phyloP scores from a whole-genome alignment of 2,329 filamentous ascomycete genomes.

The Akanthomyces muscarius region DNA sequence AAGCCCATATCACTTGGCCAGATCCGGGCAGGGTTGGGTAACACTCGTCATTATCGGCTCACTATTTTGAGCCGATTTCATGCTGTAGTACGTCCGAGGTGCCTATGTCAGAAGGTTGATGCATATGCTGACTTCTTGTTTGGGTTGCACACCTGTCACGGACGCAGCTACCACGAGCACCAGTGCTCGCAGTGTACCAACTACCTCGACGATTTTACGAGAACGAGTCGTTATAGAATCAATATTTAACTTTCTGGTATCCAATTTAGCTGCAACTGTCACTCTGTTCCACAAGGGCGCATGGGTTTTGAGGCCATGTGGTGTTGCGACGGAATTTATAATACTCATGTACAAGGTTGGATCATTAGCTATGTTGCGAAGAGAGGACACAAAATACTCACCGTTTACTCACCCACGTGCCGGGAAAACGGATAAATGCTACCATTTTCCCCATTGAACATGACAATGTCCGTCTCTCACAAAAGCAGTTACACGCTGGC shows the following conservation, averaged over 20 bases:
- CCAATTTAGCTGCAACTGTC: neutral
- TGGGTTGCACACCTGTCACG: neutral
- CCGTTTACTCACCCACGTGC: no score
- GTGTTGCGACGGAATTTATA: no score
- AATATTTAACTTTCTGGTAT: neutral
- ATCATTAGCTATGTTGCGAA: neutral
- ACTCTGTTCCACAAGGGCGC: neutral
- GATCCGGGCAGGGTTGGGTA: neutral
- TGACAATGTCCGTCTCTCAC: no score
- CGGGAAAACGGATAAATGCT: no score
- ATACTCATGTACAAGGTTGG: neutral
- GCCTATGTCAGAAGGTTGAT: neutral
- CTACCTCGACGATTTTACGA: neutral
- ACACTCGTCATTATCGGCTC: neutral
- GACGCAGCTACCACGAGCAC: neutral
- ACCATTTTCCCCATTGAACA: no score
- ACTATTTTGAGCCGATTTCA: neutral
- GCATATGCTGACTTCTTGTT: neutral
- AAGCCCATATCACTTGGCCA: slow-evolving; percentile 1
- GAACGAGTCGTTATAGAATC: neutral
- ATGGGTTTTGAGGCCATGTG: no score
- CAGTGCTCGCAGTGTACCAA: neutral
- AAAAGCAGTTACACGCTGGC: no score
- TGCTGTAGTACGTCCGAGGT: neutral
- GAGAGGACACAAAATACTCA: no score